Evolutionary conservation across 495 filamentous ascomycete species (phyloP).

Genomic region (Penicillium herquei): DNA sequence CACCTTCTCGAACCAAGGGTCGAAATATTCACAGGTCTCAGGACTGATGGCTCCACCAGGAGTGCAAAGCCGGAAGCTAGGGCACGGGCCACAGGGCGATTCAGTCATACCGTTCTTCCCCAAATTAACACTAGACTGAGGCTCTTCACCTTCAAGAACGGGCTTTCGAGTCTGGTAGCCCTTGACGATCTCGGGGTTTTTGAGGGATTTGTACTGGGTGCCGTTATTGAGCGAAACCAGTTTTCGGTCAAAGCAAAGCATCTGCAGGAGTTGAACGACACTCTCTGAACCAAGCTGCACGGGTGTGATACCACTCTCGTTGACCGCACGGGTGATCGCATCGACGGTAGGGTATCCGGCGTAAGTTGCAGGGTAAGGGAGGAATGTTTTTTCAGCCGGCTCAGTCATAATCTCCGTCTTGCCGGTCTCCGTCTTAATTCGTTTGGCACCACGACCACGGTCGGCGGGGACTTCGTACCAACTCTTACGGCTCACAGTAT

Average conservation of each 20-base stretch:
- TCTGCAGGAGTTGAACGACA: conserved; percentile 76
- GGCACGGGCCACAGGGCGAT: conserved; percentile 86
- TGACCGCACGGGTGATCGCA: conserved; percentile 69
- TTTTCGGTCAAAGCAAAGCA: conserved; percentile 81
- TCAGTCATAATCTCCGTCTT: conserved; percentile 33
- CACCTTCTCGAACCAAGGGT: conserved; percentile 64
- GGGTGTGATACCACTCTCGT: conserved; percentile 59
- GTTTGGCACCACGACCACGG: conserved; percentile 32
- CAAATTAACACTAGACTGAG: conserved; percentile 15
- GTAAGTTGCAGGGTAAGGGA: conserved; percentile 70
- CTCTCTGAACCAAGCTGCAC: conserved; percentile 67
- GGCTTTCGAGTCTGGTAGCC: conserved; percentile 41
- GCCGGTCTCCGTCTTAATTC: conserved; percentile 44
- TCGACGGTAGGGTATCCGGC: conserved; percentile 71
- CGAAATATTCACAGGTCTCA: conserved; percentile 86
- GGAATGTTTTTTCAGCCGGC: conserved; percentile 31
- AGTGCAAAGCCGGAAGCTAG: conserved; percentile 89
- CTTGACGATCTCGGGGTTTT: conserved; percentile 38
- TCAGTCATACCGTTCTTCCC: conserved; percentile 74
- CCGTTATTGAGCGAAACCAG: conserved; percentile 49
- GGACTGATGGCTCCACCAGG: conserved; percentile 87
- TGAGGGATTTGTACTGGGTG: conserved; percentile 50
- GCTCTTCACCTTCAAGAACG: conserved; percentile 26
- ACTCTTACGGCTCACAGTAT: conserved; percentile 66
- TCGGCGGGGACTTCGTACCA: conserved; percentile 55